These are phyloP conservation scores for Yarrowia divulgata DNA, from an alignment of 805 yeast genomes.

Conservation along the genomic window DNA sequence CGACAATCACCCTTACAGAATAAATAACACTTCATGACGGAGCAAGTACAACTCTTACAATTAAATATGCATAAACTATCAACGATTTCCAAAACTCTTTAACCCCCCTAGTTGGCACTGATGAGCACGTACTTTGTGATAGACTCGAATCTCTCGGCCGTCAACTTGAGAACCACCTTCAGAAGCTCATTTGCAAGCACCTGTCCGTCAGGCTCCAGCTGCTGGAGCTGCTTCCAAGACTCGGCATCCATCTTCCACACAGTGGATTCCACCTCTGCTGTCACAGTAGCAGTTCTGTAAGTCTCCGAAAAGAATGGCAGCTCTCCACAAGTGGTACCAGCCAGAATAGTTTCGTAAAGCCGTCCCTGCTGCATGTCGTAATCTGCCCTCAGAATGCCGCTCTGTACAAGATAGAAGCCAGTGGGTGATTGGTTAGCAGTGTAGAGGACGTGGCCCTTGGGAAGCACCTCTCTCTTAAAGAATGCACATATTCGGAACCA, in stretches of 20 bases:
- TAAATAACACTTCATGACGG: no score
- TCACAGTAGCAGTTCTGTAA: slow-evolving; percentile 57
- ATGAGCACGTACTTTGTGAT: slow-evolving; percentile 78
- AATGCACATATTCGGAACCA: slow-evolving; percentile 71
- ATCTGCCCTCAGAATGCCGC: slow-evolving; percentile 61
- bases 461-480: slow-evolving; percentile 60
- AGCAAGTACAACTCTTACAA: neutral
- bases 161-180: slow-evolving; percentile 64
- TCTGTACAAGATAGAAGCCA: slow-evolving; percentile 66
- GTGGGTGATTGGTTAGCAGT: slow-evolving; percentile 57
- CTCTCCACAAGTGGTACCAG: slow-evolving; percentile 80
- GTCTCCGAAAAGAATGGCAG: slow-evolving; percentile 52
- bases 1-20: no score
- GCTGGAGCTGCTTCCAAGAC: slow-evolving; percentile 56
- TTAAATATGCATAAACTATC: slow-evolving; percentile 18
- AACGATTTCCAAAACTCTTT: neutral
- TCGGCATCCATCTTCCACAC: slow-evolving; percentile 70
- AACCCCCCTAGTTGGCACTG: slow-evolving; percentile 47
- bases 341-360: slow-evolving; percentile 62
- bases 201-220: slow-evolving; percentile 53
- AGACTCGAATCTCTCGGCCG: slow-evolving; percentile 75
- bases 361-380: slow-evolving; percentile 58
- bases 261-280: slow-evolving; percentile 66
- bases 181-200: slow-evolving; percentile 69
- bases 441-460: slow-evolving; percentile 57